Conservation (phyloP, 148 eudicot genomes). For the Rhododendron ferrugineum region DNA sequence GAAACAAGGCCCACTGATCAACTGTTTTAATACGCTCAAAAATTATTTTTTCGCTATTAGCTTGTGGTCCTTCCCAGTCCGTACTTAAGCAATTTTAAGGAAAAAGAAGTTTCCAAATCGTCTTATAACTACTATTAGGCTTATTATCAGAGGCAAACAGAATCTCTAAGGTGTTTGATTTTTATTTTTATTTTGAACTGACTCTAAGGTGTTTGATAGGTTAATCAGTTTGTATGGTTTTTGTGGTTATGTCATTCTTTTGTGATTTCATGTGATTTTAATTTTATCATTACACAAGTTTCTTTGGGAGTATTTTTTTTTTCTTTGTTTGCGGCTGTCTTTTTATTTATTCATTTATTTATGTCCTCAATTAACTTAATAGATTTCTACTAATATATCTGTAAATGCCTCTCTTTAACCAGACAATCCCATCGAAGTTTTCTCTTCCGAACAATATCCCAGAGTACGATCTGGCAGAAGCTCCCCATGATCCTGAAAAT, state of each 20-base stretch:
- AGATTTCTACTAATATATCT: not conserved
- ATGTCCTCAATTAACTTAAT: not conserved
- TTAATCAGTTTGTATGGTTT: too few relatives aligned
- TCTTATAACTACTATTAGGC: not conserved
- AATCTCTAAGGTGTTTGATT: too few relatives aligned
- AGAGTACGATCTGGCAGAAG: constrained; percentile 13
- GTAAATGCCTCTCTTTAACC: not conserved
- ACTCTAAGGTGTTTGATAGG: not conserved
- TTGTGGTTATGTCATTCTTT: not conserved
- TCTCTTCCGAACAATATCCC: constrained; percentile 5
- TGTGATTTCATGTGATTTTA: not conserved
- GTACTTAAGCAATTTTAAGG: not conserved
- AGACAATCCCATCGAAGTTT: constrained; percentile 23
- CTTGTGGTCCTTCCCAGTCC: not conserved
- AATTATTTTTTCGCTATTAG: not conserved
- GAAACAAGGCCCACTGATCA: not conserved
- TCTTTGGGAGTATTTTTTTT: not conserved
- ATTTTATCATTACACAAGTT: not conserved
- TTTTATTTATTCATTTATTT: not conserved
- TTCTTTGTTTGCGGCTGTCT: not conserved
- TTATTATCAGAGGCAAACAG: not conserved
- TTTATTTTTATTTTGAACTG: too few relatives aligned
- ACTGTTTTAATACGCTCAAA: not conserved
- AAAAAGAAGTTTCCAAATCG: not conserved
- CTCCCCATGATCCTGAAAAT: constrained; percentile 19